Conservation (phyloP, 148 eudicot species). For the Rhododendron molle region DNA sequence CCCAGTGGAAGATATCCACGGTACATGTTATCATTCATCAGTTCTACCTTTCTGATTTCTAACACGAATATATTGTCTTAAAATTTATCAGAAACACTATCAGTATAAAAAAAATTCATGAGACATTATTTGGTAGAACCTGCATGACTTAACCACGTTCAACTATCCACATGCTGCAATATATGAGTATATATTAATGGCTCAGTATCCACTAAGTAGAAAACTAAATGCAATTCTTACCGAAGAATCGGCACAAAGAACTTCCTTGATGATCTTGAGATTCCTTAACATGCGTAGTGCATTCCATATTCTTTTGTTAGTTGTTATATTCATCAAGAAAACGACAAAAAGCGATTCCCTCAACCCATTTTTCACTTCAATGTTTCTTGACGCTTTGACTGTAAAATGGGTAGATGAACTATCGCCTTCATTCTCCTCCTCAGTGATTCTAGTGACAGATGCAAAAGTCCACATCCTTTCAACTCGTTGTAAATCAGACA, state of each 20-base stretch:
- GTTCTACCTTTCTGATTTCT: neutral
- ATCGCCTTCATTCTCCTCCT: conserved; percentile 22
- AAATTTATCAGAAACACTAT: neutral
- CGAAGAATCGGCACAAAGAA: conserved; percentile 22
- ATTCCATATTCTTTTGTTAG: conserved; percentile 57
- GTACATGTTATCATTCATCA: neutral
- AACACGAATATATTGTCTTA: neutral
- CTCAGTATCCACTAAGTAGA: neutral
- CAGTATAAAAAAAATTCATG: neutral
- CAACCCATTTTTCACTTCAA: conserved; percentile 18
- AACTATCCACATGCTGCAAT: neutral
- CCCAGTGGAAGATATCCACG: neutral
- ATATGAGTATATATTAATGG: neutral
- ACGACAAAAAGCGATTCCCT: conserved; percentile 39
- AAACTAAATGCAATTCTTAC: conserved; percentile 20
- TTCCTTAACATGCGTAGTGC: conserved; percentile 35
- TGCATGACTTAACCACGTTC: neutral
- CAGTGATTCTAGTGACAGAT: conserved; percentile 24
- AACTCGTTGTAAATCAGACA: conserved; percentile 33
- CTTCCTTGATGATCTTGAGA: conserved; percentile 31
- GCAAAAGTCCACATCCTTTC: conserved; percentile 49
- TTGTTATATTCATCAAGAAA: conserved; percentile 43
- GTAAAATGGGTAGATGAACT: conserved; percentile 32
- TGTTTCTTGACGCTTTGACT: conserved; percentile 26
- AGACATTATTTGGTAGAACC: neutral